Base-by-base conservation (phyloP, 768 basidiomycete genomes). In the Cantharellus anzutake region DNA sequence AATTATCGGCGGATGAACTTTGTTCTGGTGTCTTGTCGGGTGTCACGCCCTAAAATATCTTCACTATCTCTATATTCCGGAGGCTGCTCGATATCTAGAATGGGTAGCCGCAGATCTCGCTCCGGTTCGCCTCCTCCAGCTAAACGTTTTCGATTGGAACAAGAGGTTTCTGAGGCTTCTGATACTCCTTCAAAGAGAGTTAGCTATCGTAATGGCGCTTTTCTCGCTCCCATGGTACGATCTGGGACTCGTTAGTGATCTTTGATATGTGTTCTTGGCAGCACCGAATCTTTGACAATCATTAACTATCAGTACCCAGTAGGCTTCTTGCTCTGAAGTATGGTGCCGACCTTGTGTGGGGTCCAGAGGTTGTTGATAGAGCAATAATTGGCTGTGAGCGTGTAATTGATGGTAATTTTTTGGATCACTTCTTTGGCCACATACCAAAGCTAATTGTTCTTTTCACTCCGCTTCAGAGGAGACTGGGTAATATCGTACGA, bases 161-260 rank as follows among this genome's bases (percentile, higher is more conserved):
- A 29, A 48, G 44, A 48, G 11, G 44, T 48, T 29, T 11, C 11
- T 11, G 11, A 48, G 11, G 44, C 44, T 29, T 48, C 44, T 29
- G 11, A 48, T 48, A 48, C 11, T 48, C 11, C 44, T 11, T 48
- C 44, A 11, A 48, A 48, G 20, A 80, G 82, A 38, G 82, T 75
- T 2, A 70, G 89, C 63, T 99, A 91, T 73, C 83, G 83, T 64
- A 77, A 88, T 72, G 93, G 91, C 5, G 74, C 97, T 39, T 84
- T 96, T 67, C 78, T 99, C n/a, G 94, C 96, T 2, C 96, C 96
- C 1, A 99, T 99, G 96, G 96, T 99, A 58, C 80, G 92, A 67
- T 94, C 89, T 60, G 89, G 92, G 62, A 84, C 84, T 64, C 71
- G 88, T 91, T 41, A 40, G 59, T 41, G 3, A 34, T 11, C 35